Evolutionary conservation across 2,329 filamentous ascomycete species (phyloP), one percentile per base, ranked within the genome.

Genomic region (Fusarium sp.): DNA sequence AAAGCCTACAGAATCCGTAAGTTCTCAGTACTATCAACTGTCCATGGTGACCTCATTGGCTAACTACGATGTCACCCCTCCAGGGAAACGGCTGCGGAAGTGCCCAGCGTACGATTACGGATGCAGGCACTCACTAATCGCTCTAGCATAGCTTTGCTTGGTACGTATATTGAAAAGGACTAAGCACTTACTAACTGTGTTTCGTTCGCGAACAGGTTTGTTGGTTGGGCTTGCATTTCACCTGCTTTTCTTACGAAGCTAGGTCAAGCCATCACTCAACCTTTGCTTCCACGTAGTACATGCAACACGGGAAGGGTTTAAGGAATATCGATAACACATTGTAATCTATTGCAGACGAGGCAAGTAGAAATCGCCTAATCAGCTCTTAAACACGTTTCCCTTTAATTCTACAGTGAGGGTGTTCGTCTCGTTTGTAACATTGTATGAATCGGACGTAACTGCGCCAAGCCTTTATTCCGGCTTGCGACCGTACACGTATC

Each of bases 401-500:
- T 29, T 29, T 29, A 4, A 29, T 4, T 13, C 11, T 5, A 6
- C 11, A 29, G 11, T 13, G 6, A 29, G 11, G 29, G 6, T 29
- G 5, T 29, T 29, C 7, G 6, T 13, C 2, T 29, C 5, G 12
- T 6, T 13, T 29, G 5, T 12, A 7, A 29, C 6, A 12, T 11
- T 18, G 10, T 18, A 10, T 2, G 9, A 18, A 18, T 6, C 18
- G 8, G 7, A 4, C 11, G 34, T 6, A n/a, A n/a, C 5, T 11
- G 3, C 5, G 6, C 11, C 6, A 3, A 3, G 4, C 1, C 3
- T 20, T 3, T 47, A 34, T 12, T 47, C 18, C 3, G 47, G 52
- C 25, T 73, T 73, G 3, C 70, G 71, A 18, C 70, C 71, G 6
- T 70, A 73, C 0, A 70, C 58, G 13, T 70, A 73, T 24, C 71